Conservation (phyloP, 106 monocot genomes). For the Dendrobium officinale region DNA sequence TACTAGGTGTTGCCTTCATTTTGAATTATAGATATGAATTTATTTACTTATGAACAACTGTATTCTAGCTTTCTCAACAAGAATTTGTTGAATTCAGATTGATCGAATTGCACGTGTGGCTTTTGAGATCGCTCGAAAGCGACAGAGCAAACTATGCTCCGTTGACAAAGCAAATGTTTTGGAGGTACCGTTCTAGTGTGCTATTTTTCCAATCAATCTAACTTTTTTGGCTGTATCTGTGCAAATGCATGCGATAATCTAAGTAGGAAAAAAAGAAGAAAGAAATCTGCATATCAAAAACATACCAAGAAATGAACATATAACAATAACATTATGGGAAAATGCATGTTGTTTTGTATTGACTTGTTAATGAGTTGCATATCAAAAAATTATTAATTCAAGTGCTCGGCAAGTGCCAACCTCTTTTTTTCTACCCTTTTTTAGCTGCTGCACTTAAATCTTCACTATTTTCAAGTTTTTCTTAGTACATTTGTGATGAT, state of each 20-base stretch:
- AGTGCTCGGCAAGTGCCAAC: neutral
- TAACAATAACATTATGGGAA: neutral
- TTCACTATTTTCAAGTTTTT: neutral
- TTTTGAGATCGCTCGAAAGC: conserved; percentile 81
- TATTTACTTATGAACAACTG: neutral
- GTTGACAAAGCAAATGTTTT: conserved; percentile 98
- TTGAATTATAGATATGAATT: neutral
- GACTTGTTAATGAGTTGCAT: neutral
- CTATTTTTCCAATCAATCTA: neutral
- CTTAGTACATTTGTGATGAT: neutral
- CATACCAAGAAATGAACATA: neutral
- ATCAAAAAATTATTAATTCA: neutral
- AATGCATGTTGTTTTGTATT: neutral
- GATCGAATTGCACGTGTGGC: conserved; percentile 92
- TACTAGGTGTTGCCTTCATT: neutral
- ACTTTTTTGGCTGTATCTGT: neutral
- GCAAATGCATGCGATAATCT: neutral
- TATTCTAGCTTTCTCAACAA: neutral
- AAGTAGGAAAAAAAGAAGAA: neutral
- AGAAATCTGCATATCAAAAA: too few relatives aligned
- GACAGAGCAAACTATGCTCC: conserved; percentile 72
- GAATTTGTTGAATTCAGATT: conserved; percentile 34
- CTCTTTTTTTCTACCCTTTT: neutral
- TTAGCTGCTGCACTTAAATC: neutral
- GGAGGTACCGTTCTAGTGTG: conserved; percentile 47